Evolutionary conservation across 768 basidiomycete genomes (phyloP), one percentile per base, ranked within the genome.

Genomic region (Lactarius pseudohatsudake): DNA sequence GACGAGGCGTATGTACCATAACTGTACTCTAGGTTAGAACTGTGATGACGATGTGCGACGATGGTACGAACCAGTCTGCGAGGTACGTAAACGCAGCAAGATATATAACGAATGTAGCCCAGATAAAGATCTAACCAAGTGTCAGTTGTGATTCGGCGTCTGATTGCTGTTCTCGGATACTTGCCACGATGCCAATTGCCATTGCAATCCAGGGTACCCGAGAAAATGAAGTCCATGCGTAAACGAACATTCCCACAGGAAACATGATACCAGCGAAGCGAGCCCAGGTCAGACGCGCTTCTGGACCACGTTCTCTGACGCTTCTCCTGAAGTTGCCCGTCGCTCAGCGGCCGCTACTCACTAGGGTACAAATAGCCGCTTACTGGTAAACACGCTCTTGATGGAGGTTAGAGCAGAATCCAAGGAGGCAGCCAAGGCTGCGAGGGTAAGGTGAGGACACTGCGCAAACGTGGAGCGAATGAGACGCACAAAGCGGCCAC

Each of bases 201-300:
- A 83, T 79, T 0, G 76, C 84, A 45, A 88, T 83, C 90, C 90
- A 92, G 62, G 80, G 82, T 3, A 90, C 78, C 16, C 69, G 71
- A 0, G 81, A 64, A 66, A 79, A 84, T 15, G 85, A 83, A 3
- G 86, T 85, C 85, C 88, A 91, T 0, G 86, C 89, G 69, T 86
- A 92, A 34, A 91, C 84, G 75, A 90, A 83, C 82, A 89, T 86
- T n/a, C 82, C 84, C 0, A 75, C 67, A 0, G 88, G 87, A 56
- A 87, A 77, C 15, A 85, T 70, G 50, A 88, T 53, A 0, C 80
- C 82, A 0, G 85, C 86, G 40, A 80, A 73, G 69, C 87, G 87
- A 13, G 86, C 81, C 26, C 78, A 75, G 66, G 82, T 87, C 28
- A 90, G 76, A 15, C 89, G 81, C 7, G 89, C 88, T 76, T 90